A percentile compares a stretch with the other conserved stretches of the same genome.
These are phyloP conservation scores for Amanita phalloides DNA, from an alignment of 768 basidiomycete genomes.

Conservation along the genomic window DNA sequence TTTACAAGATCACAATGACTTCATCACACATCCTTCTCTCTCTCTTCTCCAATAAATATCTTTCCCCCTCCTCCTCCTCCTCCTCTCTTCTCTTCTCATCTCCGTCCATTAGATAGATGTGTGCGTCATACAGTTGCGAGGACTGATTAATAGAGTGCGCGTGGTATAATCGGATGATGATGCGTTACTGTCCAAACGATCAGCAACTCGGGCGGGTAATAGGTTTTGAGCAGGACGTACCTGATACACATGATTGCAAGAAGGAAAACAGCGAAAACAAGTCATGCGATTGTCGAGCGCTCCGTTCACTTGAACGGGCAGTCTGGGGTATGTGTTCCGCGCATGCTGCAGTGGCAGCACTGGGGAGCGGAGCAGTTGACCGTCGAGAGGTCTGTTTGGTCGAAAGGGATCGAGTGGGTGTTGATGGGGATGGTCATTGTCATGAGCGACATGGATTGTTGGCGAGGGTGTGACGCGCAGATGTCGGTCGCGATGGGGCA, in stretches of 20 bases:
- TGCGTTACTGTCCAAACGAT: not conserved
- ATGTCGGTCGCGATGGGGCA: slow-evolving; percentile 8
- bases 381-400: slow-evolving; percentile 16
- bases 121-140: slow-evolving; percentile 4
- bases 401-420: slow-evolving; percentile 12
- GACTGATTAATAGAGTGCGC: slow-evolving; percentile 1
- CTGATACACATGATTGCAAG: slow-evolving; percentile 8
- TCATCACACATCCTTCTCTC: slow-evolving; percentile 12
- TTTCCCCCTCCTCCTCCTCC: not conserved
- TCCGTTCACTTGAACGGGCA: slow-evolving; percentile 52
- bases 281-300: slow-evolving; percentile 1
- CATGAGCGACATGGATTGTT: not conserved
- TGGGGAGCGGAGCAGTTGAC: slow-evolving; percentile 54
- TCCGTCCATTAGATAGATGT: slow-evolving; percentile 3
- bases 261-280: not conserved
- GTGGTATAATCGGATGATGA: slow-evolving; percentile 6
- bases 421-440: slow-evolving; percentile 1
- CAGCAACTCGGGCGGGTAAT: not conserved
- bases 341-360: slow-evolving; percentile 71
- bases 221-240: slow-evolving; percentile 3
- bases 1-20: slow-evolving; percentile 26
- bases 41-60: slow-evolving; percentile 7
- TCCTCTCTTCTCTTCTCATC: no score
- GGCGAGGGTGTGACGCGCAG: slow-evolving; percentile 8
- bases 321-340: slow-evolving; percentile 45